These are phyloP conservation scores for Paramecium bursaria DNA, from an alignment of 73 alveolate genomes.

Conservation along the genomic window DNA sequence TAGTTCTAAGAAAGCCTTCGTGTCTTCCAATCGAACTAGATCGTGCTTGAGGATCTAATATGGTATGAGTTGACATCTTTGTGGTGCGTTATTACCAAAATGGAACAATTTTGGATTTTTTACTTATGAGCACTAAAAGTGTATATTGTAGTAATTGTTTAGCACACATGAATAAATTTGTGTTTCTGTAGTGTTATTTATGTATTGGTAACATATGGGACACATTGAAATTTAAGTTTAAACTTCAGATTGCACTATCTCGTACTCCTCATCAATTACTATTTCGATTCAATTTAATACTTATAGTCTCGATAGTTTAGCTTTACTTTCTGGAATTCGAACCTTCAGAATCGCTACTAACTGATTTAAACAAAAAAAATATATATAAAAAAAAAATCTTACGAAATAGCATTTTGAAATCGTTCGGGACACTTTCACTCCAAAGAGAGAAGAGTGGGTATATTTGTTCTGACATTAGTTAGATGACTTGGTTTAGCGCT, in stretches of 20 bases:
- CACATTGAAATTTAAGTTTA: constrained; percentile 40
- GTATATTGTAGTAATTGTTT: constrained; percentile 15
- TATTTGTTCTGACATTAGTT: no score
- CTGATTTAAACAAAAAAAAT: no score
- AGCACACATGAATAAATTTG: constrained; percentile 25
- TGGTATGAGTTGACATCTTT: neutral
- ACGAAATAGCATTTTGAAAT: constrained; percentile 13
- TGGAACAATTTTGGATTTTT: neutral
- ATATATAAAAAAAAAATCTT: neutral
- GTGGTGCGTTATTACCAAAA: neutral
- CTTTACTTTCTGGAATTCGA: constrained; percentile 50
- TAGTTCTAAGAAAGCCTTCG: constrained; percentile 26
- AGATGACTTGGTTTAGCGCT: no score
- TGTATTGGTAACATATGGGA: constrained; percentile 31
- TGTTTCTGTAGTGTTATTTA: neutral
- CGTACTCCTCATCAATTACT: constrained; percentile 55
- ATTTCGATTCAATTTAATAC: neutral
- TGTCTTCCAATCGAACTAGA: neutral
- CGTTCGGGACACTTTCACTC: constrained; percentile 54
- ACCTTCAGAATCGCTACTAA: neutral
- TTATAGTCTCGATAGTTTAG: constrained; percentile 29
- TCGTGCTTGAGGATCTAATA: neutral
- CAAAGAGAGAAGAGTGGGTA: no score
- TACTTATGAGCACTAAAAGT: constrained; percentile 28
- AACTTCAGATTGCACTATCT: constrained; percentile 26